Conservation (phyloP, 1,139 yeast species). For the Lizanozyma gosingica region DNA sequence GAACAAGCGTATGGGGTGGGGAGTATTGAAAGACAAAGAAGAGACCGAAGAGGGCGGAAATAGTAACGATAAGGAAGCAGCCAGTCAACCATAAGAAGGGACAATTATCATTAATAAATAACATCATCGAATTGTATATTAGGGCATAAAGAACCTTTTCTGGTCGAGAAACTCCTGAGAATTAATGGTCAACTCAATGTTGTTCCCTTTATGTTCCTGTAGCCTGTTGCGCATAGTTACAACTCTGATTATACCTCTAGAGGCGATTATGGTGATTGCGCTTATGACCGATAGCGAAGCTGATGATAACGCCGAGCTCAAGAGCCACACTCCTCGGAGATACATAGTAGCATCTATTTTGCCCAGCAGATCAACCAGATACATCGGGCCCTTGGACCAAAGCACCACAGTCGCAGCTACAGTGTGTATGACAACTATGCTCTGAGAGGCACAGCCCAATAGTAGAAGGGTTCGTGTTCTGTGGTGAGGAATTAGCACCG, state of each 20-base stretch:
- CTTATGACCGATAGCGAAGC: background rate
- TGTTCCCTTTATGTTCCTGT: background rate
- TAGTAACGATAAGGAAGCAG: slow-evolving; percentile 5
- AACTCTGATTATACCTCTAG: background rate
- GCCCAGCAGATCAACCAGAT: background rate
- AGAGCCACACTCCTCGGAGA: background rate
- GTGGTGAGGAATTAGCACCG: background rate
- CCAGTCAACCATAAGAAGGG: too few relatives aligned
- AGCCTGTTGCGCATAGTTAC: background rate
- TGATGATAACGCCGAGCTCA: background rate
- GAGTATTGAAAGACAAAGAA: slow-evolving; percentile 17
- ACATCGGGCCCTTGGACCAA: background rate
- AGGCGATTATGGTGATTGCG: background rate
- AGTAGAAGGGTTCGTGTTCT: background rate
- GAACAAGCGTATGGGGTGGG: slow-evolving; percentile 55
- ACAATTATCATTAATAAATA: too few relatives aligned
- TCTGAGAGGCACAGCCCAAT: background rate
- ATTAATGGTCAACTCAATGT: background rate
- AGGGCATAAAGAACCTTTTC: background rate
- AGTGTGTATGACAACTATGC: background rate
- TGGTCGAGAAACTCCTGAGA: background rate
- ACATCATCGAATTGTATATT: background rate
- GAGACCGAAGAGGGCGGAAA: too few relatives aligned
- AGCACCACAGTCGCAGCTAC: background rate
- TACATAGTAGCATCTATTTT: background rate